Conservation (phyloP, 768 basidiomycete species). For the Russula sp. region DNA sequence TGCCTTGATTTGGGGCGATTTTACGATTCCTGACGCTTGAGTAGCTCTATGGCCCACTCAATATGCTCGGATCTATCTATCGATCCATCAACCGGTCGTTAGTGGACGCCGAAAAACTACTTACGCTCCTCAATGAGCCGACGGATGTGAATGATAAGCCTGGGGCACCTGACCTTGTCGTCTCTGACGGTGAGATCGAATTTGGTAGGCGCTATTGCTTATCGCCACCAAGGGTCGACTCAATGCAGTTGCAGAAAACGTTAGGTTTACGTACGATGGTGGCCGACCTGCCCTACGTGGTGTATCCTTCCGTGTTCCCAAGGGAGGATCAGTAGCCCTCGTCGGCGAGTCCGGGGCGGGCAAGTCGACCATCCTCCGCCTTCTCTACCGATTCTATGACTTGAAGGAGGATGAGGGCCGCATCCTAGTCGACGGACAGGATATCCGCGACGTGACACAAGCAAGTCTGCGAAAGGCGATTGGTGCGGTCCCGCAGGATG, state of each 20-base stretch:
- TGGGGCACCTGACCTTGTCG: constrained; percentile 64
- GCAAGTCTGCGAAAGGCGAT: constrained; percentile 71
- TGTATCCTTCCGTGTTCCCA: constrained; percentile 84
- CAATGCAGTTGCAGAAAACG: constrained; percentile 52
- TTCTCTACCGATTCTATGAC: constrained; percentile 92
- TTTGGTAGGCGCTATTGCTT: constrained; percentile 52
- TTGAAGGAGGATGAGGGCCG: constrained; percentile 70
- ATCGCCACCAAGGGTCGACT: neutral
- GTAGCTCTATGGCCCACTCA: constrained; percentile 67
- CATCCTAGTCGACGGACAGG: constrained; percentile 80
- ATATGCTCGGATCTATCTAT: constrained; percentile 74
- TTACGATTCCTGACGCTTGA: constrained; percentile 8
- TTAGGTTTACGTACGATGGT: constrained; percentile 79
- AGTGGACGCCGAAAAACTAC: constrained; percentile 78
- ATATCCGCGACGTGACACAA: constrained; percentile 85
- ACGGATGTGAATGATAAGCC: constrained; percentile 80
- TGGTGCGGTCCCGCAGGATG: constrained; percentile 88
- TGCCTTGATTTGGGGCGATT: neutral
- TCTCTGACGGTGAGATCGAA: constrained; percentile 74
- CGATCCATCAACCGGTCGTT: constrained; percentile 69
- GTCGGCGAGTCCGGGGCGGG: constrained; percentile 81
- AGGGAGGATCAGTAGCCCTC: constrained; percentile 81
- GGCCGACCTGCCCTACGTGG: constrained; percentile 63
- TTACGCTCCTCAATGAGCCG: constrained; percentile 74
- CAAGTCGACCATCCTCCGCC: constrained; percentile 79